These are phyloP conservation scores for Sarcomyxa edulis DNA, from an alignment of 768 basidiomycete species.

Conservation along the genomic window DNA sequence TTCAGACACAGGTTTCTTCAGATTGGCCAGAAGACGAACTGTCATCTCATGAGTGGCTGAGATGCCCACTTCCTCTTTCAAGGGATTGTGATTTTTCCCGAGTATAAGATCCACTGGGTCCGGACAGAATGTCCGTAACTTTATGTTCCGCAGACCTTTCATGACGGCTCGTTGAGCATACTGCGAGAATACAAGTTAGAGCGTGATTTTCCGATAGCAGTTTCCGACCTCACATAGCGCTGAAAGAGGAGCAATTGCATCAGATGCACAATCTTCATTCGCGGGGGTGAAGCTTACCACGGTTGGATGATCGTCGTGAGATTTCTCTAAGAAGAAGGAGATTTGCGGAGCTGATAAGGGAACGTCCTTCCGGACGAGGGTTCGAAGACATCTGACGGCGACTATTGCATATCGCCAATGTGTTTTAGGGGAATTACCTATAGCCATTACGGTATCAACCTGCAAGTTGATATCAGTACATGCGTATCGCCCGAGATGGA, in stretches of 20 bases:
- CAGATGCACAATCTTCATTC: background rate
- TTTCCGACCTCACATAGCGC: conserved; percentile 48
- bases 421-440: conserved; percentile 55
- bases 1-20: conserved; percentile 40
- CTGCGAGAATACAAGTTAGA: conserved; percentile 24
- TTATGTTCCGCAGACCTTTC: conserved; percentile 73
- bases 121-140: conserved; percentile 67
- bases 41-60: conserved; percentile 50
- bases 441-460: conserved; percentile 35
- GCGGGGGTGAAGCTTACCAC: conserved; percentile 40
- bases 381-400: conserved; percentile 61
- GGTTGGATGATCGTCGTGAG: conserved; percentile 58
- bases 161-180: conserved; percentile 72
- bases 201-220: background rate
- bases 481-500: no score
- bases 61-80: conserved; percentile 47
- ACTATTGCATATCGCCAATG: conserved; percentile 81
- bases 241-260: conserved; percentile 18
- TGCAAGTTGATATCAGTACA: background rate
- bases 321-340: conserved; percentile 53
- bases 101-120: conserved; percentile 55
- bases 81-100: conserved; percentile 61
- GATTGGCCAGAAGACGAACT: conserved; percentile 47
- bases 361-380: conserved; percentile 61
- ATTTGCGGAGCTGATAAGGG: conserved; percentile 45